Percentiles rank a stretch among this genome's conserved stretches.
Evolutionary conservation across 139 green algal genomes (phyloP).

Genomic region (Diplosphaera chodatii): DNA sequence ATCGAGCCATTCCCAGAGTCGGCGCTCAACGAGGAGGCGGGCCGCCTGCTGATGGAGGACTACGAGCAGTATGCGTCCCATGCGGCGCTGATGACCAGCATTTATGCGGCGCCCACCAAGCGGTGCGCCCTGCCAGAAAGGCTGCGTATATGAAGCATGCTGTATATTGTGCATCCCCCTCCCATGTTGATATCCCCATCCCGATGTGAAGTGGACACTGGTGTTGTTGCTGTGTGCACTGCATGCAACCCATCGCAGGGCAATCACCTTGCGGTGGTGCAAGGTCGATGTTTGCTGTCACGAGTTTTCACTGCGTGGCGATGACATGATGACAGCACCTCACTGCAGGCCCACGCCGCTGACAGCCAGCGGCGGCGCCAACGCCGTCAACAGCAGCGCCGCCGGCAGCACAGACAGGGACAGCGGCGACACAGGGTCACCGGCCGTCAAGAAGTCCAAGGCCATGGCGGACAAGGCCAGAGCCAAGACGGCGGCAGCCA

Average conservation of each 20-base stretch:
- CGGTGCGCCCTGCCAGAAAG: slow-evolving; percentile 2
- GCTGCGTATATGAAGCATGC: no score
- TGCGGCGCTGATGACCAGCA: slow-evolving; percentile 86
- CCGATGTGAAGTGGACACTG: no score
- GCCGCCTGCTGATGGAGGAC: slow-evolving; percentile 85
- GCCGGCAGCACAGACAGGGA: slow-evolving; percentile 16
- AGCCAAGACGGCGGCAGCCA: slow-evolving; percentile 28
- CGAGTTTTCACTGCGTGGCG: no score
- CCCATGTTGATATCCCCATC: no score
- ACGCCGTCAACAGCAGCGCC: slow-evolving; percentile 61
- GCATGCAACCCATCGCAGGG: no score
- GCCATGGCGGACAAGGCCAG: slow-evolving; percentile 33
- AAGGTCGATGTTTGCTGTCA: no score
- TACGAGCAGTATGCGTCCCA: slow-evolving; percentile 82
- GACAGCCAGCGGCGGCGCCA: slow-evolving; percentile 63
- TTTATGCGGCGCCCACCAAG: slow-evolving; percentile 56
- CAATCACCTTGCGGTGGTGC: no score
- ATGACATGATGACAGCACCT: no score
- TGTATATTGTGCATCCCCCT: not conserved
- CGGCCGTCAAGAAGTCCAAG: slow-evolving; percentile 51
- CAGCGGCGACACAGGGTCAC: slow-evolving; percentile 1
- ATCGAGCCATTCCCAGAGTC: slow-evolving; percentile 97
- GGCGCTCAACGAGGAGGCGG: slow-evolving; percentile 96
- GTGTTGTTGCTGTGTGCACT: no score
- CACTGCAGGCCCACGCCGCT: slow-evolving; percentile 44